These are phyloP conservation scores for Triglochin maritima DNA, from an alignment of 106 monocot genomes.

Conservation along the genomic window DNA sequence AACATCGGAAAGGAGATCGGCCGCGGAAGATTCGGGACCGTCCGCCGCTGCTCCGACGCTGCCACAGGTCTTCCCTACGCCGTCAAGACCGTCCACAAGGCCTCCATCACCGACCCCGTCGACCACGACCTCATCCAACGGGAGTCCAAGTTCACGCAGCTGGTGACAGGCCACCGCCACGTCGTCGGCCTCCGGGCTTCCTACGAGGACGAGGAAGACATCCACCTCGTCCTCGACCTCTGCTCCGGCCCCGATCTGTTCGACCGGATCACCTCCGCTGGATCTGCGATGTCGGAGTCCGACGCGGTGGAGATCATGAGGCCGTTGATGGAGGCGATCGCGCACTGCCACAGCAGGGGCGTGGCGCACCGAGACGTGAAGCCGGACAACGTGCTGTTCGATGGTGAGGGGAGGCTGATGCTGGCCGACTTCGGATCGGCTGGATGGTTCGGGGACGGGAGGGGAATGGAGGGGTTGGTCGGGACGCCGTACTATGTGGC, in stretches of 20 bases:
- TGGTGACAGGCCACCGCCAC: slow-evolving; percentile 44
- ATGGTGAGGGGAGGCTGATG: slow-evolving; percentile 16
- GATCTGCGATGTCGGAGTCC: slow-evolving; percentile 32
- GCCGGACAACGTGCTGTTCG: slow-evolving; percentile 77
- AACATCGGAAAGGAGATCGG: slow-evolving; percentile 60
- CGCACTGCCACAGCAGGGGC: slow-evolving; percentile 59
- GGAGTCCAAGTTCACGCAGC: slow-evolving; percentile 48
- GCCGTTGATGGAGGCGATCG: slow-evolving; percentile 52
- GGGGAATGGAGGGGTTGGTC: slow-evolving; percentile 49
- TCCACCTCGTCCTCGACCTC: slow-evolving; percentile 71
- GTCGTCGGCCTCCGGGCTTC: slow-evolving; percentile 44
- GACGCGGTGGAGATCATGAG: slow-evolving; percentile 39
- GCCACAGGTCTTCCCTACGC: slow-evolving; percentile 43
- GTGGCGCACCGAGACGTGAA: slow-evolving; percentile 84
- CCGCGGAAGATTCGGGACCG: slow-evolving; percentile 67
- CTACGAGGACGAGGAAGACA: slow-evolving; percentile 41
- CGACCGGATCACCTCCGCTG: slow-evolving; percentile 29
- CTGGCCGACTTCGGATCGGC: slow-evolving; percentile 86
- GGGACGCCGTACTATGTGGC: slow-evolving; percentile 95
- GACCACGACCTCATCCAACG: slow-evolving; percentile 36
- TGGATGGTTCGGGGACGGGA: slow-evolving; percentile 35
- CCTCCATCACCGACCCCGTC: slow-evolving; percentile 31
- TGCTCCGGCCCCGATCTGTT: slow-evolving; percentile 52
- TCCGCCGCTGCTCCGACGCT: slow-evolving; percentile 37
- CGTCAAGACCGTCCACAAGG: slow-evolving; percentile 62